Base-by-base conservation (phyloP, 345 rosid genomes). In the Trapa incisa region DNA sequence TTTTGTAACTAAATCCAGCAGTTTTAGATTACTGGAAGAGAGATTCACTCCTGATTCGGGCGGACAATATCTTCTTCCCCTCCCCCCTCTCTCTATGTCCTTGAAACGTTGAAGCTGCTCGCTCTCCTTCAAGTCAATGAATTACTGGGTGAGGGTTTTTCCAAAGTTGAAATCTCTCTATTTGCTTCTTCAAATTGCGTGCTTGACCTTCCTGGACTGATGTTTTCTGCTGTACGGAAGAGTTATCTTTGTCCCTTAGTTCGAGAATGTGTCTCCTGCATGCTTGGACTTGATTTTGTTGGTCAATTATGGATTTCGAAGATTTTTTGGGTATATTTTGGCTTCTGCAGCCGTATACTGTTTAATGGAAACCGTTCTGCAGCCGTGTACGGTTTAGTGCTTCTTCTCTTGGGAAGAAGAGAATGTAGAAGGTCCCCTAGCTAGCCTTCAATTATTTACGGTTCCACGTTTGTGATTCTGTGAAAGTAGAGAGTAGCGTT, bases 61-160 rank as follows among this genome's bases (percentile, higher is more conserved):
- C 14, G 37, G 62, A 8, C 29, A 17, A 56, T 41, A 3, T 41
- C 43, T 41, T 8, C 43, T 41, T 6, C 6, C 29, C 6, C 43
- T 33, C 37, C 13, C 3, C 62, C 35, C 32, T 35, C 38, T 58
- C 37, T 33, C 63, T 10, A 16, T 22, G 43, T 41, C 43, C 33
- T 17, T n/a, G 60, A 54, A 22, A 54, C n/a, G 60, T 22, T n/a
- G 56, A 3, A 0, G 57, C 22, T 17, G 35, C 37, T 22, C 29
- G 29, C 29, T 33, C 15, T 35, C 13, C 4, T 29, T 11, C 16
- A 29, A 58, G 32, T 58, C 63, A 32, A 58, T 35, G 37, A 32
- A 58, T 58, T 38, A 58, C 35, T 38, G 35, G 63, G 63, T 58
- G 63, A 58, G 37, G 63, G 63, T 32, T 58, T 58, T 38, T 29